phyloP scores from a whole-genome alignment of 257 asterid genomes.

The Phtheirospermum japonicum region DNA sequence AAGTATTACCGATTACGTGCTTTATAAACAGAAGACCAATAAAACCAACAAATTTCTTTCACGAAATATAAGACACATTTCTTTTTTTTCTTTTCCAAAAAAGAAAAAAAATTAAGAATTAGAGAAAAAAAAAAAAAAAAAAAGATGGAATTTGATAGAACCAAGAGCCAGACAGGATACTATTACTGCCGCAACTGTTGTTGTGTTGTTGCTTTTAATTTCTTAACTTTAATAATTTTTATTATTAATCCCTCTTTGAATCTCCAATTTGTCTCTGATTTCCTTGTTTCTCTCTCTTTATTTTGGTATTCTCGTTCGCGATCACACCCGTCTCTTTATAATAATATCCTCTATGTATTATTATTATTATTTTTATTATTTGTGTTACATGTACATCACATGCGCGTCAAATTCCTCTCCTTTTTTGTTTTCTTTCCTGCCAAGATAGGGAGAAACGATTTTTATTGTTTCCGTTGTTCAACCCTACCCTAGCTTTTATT shows the following conservation, averaged over 20 bases:
- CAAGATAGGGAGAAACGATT: slow-evolving; percentile 34
- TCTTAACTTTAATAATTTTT: slow-evolving; percentile 27
- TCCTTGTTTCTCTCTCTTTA: slow-evolving; percentile 38
- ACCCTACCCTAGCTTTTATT: slow-evolving; percentile 45
- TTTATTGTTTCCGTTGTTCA: slow-evolving; percentile 27
- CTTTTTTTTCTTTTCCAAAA: no score
- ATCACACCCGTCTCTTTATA: slow-evolving; percentile 40
- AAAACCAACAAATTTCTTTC: slow-evolving; percentile 19
- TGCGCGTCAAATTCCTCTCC: slow-evolving; percentile 35
- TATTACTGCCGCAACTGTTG: slow-evolving; percentile 36
- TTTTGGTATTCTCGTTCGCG: slow-evolving; percentile 38
- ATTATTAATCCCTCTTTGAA: slow-evolving; percentile 32
- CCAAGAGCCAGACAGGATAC: slow-evolving; percentile 39
- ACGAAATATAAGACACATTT: slow-evolving; percentile 26
- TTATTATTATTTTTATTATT: slow-evolving; percentile 29
- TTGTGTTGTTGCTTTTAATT: slow-evolving; percentile 45
- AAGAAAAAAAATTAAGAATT: slow-evolving; percentile 19
- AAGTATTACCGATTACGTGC: no score
- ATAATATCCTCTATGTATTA: slow-evolving; percentile 18
- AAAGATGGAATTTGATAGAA: slow-evolving; percentile 43
- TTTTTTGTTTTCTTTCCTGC: slow-evolving; percentile 37
- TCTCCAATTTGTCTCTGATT: slow-evolving; percentile 29
- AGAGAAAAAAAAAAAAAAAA: slow-evolving; percentile 11
- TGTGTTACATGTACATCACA: slow-evolving; percentile 29
- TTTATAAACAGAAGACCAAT: slow-evolving; percentile 1